Conservation (phyloP, 163 green algal species). For the Scenedesmus sp. region DNA sequence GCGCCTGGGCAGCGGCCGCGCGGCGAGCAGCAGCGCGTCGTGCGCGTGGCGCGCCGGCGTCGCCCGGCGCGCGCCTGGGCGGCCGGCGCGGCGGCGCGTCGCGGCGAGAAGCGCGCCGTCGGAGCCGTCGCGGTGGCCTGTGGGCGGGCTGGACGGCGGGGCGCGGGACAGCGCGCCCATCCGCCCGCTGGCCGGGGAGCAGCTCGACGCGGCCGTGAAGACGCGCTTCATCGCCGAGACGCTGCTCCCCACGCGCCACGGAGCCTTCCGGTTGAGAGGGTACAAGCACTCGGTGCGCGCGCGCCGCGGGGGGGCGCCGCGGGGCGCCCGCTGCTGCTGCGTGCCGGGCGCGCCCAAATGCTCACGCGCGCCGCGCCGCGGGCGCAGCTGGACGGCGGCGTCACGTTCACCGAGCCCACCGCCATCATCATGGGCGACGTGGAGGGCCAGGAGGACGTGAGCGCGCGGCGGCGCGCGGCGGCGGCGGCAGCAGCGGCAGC, state of each 20-base stretch:
- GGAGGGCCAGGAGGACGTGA: conserved; percentile 70
- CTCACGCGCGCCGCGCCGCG: too few relatives aligned
- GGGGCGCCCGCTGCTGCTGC: not conserved
- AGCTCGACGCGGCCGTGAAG: conserved; percentile 46
- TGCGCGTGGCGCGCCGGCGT: too few relatives aligned
- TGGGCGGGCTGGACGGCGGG: not conserved
- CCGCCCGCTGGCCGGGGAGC: too few relatives aligned
- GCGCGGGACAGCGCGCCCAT: conserved; percentile 7
- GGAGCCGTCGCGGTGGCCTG: not conserved
- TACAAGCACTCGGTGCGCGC: conserved; percentile 90
- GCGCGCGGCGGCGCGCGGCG: too few relatives aligned
- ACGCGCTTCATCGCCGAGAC: conserved; percentile 95
- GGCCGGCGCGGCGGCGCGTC: not conserved
- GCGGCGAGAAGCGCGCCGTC: too few relatives aligned
- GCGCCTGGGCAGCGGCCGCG: too few relatives aligned
- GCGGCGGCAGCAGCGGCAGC: too few relatives aligned
- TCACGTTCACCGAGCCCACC: conserved; percentile 84
- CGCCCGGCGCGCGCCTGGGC: too few relatives aligned
- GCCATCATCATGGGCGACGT: conserved; percentile 83
- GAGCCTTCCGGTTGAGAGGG: conserved; percentile 85
- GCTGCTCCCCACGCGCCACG: conserved; percentile 85
- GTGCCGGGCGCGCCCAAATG: too few relatives aligned
- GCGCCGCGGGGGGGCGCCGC: too few relatives aligned
- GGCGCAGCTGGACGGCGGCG: conserved; percentile 77
- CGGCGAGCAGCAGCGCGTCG: too few relatives aligned